Conservation (phyloP, 345 rosid genomes). For the Erucastrum elatum region DNA sequence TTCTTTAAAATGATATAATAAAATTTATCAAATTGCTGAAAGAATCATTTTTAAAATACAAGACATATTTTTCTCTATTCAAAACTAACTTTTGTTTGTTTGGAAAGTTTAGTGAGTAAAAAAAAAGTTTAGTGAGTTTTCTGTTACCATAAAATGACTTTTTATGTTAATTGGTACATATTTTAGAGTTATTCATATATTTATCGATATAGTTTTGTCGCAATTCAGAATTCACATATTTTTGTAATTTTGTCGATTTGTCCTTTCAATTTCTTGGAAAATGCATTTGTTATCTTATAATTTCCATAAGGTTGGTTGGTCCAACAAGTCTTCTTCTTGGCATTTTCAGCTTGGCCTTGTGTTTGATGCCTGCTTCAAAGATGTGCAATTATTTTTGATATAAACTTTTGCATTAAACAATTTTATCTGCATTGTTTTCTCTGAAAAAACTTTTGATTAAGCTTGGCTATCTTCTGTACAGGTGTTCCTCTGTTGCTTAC, state of each 20-base stretch:
- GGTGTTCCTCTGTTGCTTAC: constrained; percentile 78
- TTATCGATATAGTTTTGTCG: neutral
- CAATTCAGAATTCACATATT: neutral
- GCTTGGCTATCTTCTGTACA: constrained; percentile 33
- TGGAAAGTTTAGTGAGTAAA: neutral
- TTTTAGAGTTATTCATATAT: neutral
- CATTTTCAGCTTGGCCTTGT: neutral
- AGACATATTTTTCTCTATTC: neutral
- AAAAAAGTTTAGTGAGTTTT: neutral
- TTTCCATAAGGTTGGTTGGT: neutral
- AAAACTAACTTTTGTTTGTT: neutral
- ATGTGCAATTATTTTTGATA: neutral
- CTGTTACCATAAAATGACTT: neutral
- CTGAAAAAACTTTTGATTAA: neutral
- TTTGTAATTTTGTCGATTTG: neutral
- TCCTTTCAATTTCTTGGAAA: neutral
- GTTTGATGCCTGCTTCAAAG: neutral
- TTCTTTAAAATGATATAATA: neutral
- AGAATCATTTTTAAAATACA: neutral
- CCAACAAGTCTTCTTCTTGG: constrained; percentile 8
- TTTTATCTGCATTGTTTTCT: neutral
- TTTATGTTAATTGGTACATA: neutral
- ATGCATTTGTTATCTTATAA: neutral
- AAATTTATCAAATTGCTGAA: neutral
- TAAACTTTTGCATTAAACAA: neutral